Conservation (phyloP, 305 asterid species). For the Withania somnifera region DNA sequence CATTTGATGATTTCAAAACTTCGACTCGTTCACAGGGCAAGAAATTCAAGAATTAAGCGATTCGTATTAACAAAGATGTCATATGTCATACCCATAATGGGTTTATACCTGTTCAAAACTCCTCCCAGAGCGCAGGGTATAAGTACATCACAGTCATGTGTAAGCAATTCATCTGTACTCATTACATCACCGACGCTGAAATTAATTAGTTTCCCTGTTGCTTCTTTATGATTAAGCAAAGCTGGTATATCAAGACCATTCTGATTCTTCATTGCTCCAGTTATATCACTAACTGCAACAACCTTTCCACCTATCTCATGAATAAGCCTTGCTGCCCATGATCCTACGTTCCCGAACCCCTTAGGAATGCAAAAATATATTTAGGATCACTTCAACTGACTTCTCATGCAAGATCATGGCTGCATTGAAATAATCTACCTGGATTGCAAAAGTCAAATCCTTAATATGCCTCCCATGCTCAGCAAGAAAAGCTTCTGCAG, state of each 20-base stretch:
- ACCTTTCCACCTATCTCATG: constrained; percentile 85
- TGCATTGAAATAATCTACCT: constrained; percentile 27
- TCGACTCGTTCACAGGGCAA: background rate
- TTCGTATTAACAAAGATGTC: background rate
- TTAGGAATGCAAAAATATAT: constrained; percentile 1
- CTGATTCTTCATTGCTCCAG: constrained; percentile 75
- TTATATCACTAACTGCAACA: constrained; percentile 79
- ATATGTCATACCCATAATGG: no score
- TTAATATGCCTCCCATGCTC: constrained; percentile 55
- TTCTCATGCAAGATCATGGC: background rate
- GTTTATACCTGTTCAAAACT: constrained; percentile 59
- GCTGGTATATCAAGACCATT: constrained; percentile 62
- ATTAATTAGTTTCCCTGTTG: constrained; percentile 41
- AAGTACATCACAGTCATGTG: constrained; percentile 72
- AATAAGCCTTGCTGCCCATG: constrained; percentile 77
- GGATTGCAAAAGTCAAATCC: constrained; percentile 68
- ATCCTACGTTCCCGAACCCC: constrained; percentile 95
- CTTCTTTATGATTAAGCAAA: constrained; percentile 50
- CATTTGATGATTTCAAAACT: background rate
- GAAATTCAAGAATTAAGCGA: background rate
- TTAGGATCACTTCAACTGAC: background rate
- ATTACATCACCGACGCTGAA: constrained; percentile 58
- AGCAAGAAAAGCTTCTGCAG: constrained; percentile 63
- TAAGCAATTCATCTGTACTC: constrained; percentile 57
- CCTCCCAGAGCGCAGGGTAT: constrained; percentile 92